Base-by-base conservation (phyloP, 768 basidiomycete genomes). In the Hericium erinaceus region DNA sequence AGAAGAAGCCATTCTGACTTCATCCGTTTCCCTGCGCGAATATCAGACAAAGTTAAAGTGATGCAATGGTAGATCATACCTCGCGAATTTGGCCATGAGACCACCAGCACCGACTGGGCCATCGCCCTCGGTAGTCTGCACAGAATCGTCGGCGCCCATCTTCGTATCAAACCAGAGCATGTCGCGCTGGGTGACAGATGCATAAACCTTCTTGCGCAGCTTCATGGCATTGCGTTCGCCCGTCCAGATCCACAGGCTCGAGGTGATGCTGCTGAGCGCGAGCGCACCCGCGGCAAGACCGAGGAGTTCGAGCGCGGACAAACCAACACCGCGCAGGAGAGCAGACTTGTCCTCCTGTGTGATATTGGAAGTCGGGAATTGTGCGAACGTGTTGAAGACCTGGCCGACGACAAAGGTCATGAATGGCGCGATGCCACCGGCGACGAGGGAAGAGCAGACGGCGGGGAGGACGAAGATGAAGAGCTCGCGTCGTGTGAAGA, bases 141-240 rank as follows among this genome's bases (percentile, higher is more conserved):
- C 73, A 22, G 76, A 69, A 40, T 75, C 77, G 22, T 82, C 83
- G 9, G 73, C 71, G 55, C 81, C 83, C 79, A 87, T 85, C 57
- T 89, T 84, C 41, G 80, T 70, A 71, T 97, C 94, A 67, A 92
- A 97, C 94, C 95, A 97, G n/a, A 78, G 77, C 81, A 95, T 87
- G 20, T 85, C 84, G 65, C 85, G 87, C 22, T 65, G 66, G 15
- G 82, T 78, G 26, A 97, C 81, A 2, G 83, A 80, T 3, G 68
- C 65, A 66, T 89, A 95, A 6, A 95, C 86, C 51, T 74, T 73
- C 64, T 77, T 75, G 59, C 94, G 74, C 18, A 97, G 70, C 8
- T 78, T 76, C 62, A 84, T 73, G 7, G 85, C 82, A 61, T 92
- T 90, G 57, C 81, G 75, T 69, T 98, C 95, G 3, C 92, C 93